phyloP scores from a whole-genome alignment of 228 moss, liverwort and hornwort species.

The Sphagnum magellanicum region DNA sequence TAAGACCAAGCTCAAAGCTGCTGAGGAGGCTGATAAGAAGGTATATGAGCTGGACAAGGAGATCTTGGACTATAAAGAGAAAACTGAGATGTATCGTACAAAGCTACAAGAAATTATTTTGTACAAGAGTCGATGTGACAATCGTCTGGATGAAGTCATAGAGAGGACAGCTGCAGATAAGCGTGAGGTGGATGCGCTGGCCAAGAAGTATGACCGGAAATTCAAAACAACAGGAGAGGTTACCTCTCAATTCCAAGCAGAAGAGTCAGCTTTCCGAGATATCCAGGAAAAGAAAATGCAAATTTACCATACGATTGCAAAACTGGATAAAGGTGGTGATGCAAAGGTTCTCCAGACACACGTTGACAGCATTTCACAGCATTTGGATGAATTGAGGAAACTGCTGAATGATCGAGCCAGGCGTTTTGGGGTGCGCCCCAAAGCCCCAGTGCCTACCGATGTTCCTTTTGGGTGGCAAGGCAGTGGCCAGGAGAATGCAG shows the following conservation, averaged over 20 bases:
- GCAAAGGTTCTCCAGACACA: conserved; percentile 68
- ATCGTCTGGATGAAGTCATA: conserved; percentile 77
- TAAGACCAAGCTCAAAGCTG: conserved; percentile 88
- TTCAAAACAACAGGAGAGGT: conserved; percentile 94
- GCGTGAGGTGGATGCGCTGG: conserved; percentile 83
- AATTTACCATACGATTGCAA: conserved; percentile 77
- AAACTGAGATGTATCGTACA: conserved; percentile 80
- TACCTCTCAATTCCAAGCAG: conserved; percentile 81
- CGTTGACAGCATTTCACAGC: conserved; percentile 57
- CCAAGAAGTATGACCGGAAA: conserved; percentile 94
- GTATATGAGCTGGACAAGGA: conserved; percentile 91
- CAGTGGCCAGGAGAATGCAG: conserved; percentile 74
- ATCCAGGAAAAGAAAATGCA: conserved; percentile 96
- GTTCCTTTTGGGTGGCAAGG: conserved; percentile 82
- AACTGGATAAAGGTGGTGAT: conserved; percentile 89
- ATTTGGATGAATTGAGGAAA: conserved; percentile 76
- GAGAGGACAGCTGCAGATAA: conserved; percentile 86
- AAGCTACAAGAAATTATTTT: conserved; percentile 96
- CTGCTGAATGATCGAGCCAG: conserved; percentile 70
- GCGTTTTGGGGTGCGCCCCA: conserved; percentile 69
- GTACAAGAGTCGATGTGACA: conserved; percentile 98
- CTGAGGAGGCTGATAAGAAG: conserved; percentile 97
- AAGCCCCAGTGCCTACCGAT: conserved; percentile 61
- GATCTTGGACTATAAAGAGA: conserved; percentile 92
- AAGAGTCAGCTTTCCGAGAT: conserved; percentile 91